Percentiles rank a stretch among this genome's conserved stretches.
Evolutionary conservation across 2,329 filamentous ascomycete genomes (phyloP).

Genomic region (Arthrobotrys sphaeroides): DNA sequence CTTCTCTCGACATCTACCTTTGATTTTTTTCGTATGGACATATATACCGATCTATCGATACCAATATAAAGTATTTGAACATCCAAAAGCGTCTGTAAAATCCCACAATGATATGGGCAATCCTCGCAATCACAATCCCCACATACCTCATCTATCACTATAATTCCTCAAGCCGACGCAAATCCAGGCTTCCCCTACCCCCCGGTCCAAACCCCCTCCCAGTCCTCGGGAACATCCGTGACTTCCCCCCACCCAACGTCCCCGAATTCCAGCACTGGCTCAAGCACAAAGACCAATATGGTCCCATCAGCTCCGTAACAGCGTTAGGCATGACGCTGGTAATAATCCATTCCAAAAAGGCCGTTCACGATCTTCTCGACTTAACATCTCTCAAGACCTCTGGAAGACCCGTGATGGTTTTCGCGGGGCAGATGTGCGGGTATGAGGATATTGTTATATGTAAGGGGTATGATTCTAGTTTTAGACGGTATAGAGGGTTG

Average conservation of each 20-base stretch:
- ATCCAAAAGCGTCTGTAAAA: no score
- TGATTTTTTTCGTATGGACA: no score
- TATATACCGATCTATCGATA: no score
- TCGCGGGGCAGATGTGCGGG: constrained; percentile 59
- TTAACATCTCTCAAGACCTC: constrained; percentile 59
- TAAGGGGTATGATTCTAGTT: constrained; percentile 56
- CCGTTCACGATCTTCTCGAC: constrained; percentile 60
- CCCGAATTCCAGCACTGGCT: constrained; percentile 64
- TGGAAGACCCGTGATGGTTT: constrained; percentile 58
- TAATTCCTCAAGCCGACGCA: constrained; percentile 31
- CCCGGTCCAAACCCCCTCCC: constrained; percentile 66
- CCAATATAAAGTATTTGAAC: no score
- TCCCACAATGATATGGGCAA: background rate
- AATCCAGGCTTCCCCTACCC: no score
- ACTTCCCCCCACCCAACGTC: constrained; percentile 62
- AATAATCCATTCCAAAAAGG: constrained; percentile 60
- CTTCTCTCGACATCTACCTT: no score
- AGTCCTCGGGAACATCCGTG: constrained; percentile 65
- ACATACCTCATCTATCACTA: constrained; percentile 7
- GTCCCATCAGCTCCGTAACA: constrained; percentile 61
- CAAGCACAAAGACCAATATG: constrained; percentile 63
- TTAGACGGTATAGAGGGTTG: constrained; percentile 57
- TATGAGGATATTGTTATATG: constrained; percentile 46
- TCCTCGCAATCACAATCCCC: background rate
- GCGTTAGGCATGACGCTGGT: constrained; percentile 61